A percentile compares a stretch with the other conserved stretches of the same genome.
Evolutionary conservation across 768 basidiomycete species (phyloP).

Genomic region (Pholiota microspora): DNA sequence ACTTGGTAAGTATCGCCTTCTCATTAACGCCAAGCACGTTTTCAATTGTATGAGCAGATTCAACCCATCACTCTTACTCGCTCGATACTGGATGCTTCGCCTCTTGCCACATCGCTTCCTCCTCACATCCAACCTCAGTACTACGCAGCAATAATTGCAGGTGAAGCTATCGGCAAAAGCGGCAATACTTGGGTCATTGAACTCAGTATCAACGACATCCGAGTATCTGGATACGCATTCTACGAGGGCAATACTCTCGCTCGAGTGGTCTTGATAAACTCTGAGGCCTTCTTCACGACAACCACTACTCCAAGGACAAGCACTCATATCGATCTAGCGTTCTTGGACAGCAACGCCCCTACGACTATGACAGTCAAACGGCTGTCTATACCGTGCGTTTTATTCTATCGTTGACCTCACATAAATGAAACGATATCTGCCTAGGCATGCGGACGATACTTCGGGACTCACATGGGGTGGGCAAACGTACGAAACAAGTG

Average conservation of each 20-base stretch:
- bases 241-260: slow-evolving; percentile 44
- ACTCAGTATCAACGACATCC: slow-evolving; percentile 41
- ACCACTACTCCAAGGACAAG: slow-evolving; percentile 34
- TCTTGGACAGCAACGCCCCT: slow-evolving; percentile 28
- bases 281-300: slow-evolving; percentile 43
- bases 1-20: slow-evolving; percentile 38
- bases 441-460: slow-evolving; percentile 49
- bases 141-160: slow-evolving; percentile 61
- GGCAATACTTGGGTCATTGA: slow-evolving; percentile 43
- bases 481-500: slow-evolving; percentile 52
- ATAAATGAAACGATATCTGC: neutral
- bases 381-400: slow-evolving; percentile 40
- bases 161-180: slow-evolving; percentile 53
- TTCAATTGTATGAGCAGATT: slow-evolving; percentile 37
- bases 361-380: slow-evolving; percentile 43
- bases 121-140: slow-evolving; percentile 68
- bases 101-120: slow-evolving; percentile 44
- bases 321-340: slow-evolving; percentile 40
- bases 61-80: slow-evolving; percentile 59
- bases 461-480: slow-evolving; percentile 57
- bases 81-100: slow-evolving; percentile 54
- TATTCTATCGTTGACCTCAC: neutral
- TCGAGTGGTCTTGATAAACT: slow-evolving; percentile 60
- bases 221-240: slow-evolving; percentile 60
- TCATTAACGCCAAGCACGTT: neutral